Conservation (phyloP, 164 flowering plant genomes). For the Cinnamomum chago region DNA sequence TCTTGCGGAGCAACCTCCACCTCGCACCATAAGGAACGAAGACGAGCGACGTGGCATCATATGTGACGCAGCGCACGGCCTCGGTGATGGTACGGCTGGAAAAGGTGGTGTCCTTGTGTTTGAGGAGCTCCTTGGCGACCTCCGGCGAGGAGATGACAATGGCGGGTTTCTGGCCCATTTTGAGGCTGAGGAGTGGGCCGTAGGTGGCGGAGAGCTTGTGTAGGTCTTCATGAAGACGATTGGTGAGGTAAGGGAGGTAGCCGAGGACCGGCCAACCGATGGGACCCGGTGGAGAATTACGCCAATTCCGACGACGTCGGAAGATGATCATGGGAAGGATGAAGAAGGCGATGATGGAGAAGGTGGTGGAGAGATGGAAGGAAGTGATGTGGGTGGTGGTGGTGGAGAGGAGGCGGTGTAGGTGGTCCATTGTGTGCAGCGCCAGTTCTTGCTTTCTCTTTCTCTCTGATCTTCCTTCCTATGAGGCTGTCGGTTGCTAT, state of each 20-base stretch:
- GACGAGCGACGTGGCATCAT: slow-evolving; percentile 28
- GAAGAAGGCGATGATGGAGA: slow-evolving; percentile 6
- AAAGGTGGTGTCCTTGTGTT: slow-evolving; percentile 23
- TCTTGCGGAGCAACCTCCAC: slow-evolving; percentile 30
- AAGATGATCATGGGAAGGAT: slow-evolving; percentile 7
- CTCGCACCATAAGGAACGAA: slow-evolving; percentile 30
- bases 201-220: slow-evolving; percentile 19
- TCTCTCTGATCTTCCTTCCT: background rate
- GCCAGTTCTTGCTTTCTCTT: background rate
- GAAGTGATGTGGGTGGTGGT: slow-evolving; percentile 3
- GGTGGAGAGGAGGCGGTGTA: background rate
- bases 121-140: slow-evolving; percentile 21
- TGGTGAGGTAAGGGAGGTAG: slow-evolving; percentile 27
- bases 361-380: slow-evolving; percentile 4
- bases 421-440: background rate
- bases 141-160: slow-evolving; percentile 32
- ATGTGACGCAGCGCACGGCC: slow-evolving; percentile 28
- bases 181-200: slow-evolving; percentile 29
- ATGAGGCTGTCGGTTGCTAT: no score
- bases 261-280: slow-evolving; percentile 30
- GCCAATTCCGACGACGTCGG: slow-evolving; percentile 26
- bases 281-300: slow-evolving; percentile 28
- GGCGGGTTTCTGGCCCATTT: slow-evolving; percentile 31
- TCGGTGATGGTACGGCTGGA: slow-evolving; percentile 37
- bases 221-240: slow-evolving; percentile 30